Evolutionary conservation across 495 filamentous ascomycete genomes (phyloP).

Genomic region (Stereocaulon alpinum): DNA sequence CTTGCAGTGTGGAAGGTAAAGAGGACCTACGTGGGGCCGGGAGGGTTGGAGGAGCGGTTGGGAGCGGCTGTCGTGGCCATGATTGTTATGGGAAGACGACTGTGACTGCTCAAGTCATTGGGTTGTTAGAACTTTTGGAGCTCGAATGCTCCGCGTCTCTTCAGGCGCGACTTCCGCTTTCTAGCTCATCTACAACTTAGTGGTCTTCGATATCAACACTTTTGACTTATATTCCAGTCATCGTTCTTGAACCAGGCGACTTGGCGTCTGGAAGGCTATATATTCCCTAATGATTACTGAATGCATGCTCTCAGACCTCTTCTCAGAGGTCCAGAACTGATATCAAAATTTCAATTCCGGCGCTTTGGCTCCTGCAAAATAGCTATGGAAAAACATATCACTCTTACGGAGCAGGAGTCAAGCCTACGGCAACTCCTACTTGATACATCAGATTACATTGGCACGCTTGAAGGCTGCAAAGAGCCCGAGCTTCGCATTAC

Average conservation of each 20-base stretch:
- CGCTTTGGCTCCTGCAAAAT: neutral
- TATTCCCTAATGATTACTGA: neutral
- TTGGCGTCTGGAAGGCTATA: too few species aligned
- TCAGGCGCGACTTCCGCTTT: neutral
- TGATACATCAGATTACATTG: conserved; percentile 61
- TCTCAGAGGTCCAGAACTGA: neutral
- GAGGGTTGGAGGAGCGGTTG: conserved; percentile 9
- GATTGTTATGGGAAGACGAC: neutral
- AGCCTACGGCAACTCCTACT: conserved; percentile 62
- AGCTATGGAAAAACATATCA: conserved; percentile 29
- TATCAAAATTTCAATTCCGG: neutral
- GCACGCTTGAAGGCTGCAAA: conserved; percentile 34
- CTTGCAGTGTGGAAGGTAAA: neutral
- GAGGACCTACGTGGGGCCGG: conserved; percentile 12
- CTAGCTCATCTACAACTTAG: neutral
- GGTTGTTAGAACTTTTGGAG: neutral
- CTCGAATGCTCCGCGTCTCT: neutral
- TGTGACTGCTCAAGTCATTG: neutral
- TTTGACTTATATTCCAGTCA: neutral
- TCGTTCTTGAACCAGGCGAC: too few species aligned
- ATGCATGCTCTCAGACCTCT: neutral
- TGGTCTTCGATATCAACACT: neutral
- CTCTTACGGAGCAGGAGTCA: conserved; percentile 55
- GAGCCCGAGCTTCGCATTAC: conserved; percentile 64
- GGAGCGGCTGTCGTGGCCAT: conserved; percentile 12